These are phyloP conservation scores for Chaetoscypha palmicola DNA, from an alignment of 2,329 filamentous ascomycete species.

Conservation along the genomic window DNA sequence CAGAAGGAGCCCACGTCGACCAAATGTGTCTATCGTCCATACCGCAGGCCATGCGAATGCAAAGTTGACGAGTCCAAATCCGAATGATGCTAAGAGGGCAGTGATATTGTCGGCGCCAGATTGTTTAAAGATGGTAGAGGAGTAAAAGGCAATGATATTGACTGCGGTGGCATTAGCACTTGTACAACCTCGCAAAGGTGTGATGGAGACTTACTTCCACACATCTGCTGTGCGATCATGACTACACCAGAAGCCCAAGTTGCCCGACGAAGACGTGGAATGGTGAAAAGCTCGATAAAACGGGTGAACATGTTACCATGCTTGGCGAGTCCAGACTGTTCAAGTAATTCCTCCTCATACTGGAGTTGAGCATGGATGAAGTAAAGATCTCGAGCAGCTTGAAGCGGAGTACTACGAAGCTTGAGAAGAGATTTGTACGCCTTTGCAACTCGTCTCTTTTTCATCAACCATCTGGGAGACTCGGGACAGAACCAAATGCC, in stretches of 20 bases:
- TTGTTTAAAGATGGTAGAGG: constrained; percentile 51
- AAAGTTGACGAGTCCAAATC: constrained; percentile 58
- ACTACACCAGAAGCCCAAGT: constrained; percentile 70
- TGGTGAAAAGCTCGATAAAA: constrained; percentile 59
- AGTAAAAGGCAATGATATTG: constrained; percentile 59
- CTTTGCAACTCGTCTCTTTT: constrained; percentile 35
- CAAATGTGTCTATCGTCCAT: constrained; percentile 55
- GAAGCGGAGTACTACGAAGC: constrained; percentile 50
- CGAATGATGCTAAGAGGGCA: constrained; percentile 54
- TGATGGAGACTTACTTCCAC: constrained; percentile 11
- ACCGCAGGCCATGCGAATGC: constrained; percentile 52
- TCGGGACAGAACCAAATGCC: constrained; percentile 62
- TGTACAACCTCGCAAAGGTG: neutral
- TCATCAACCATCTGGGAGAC: constrained; percentile 58
- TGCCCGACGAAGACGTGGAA: constrained; percentile 63
- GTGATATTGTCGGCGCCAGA: constrained; percentile 47
- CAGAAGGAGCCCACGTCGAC: constrained; percentile 50
- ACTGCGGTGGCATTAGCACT: constrained; percentile 43
- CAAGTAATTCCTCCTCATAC: constrained; percentile 23
- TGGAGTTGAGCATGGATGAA: constrained; percentile 49
- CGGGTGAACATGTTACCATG: constrained; percentile 52
- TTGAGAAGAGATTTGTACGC: constrained; percentile 52
- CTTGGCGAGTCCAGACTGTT: constrained; percentile 35
- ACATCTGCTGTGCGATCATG: constrained; percentile 48
- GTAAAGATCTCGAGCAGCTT: constrained; percentile 56